Evolutionary conservation across 106 monocot species (phyloP).

Genomic region (Vanilla planifolia): DNA sequence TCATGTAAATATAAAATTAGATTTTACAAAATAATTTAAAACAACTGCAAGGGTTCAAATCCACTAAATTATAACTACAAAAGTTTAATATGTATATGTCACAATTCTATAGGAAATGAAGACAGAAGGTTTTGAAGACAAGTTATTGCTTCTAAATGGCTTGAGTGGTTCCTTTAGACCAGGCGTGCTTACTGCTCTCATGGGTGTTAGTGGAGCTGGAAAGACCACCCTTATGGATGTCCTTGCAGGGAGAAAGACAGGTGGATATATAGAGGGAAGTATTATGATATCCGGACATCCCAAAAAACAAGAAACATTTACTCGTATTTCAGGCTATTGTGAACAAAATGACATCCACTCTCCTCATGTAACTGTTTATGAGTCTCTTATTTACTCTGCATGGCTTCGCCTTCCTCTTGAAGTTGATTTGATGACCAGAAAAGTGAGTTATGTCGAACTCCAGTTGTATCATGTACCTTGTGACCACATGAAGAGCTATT

Average conservation of each 20-base stretch:
- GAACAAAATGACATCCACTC: conserved; percentile 59
- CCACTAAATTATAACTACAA: too few species aligned
- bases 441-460: conserved; percentile 12
- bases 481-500: background rate
- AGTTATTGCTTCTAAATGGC: conserved; percentile 36
- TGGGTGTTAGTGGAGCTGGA: conserved; percentile 57
- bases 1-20: conserved; percentile 15
- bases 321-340: conserved; percentile 51
- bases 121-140: conserved; percentile 29
- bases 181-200: conserved; percentile 44
- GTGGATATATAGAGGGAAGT: conserved; percentile 41
- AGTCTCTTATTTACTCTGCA: conserved; percentile 36
- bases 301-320: conserved; percentile 52
- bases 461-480: too few species aligned
- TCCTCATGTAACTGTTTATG: conserved; percentile 44
- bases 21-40: too few species aligned
- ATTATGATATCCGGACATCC: conserved; percentile 40
- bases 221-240: conserved; percentile 61
- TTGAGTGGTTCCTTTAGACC: conserved; percentile 45
- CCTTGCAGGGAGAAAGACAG: conserved; percentile 47
- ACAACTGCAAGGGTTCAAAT: too few species aligned
- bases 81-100: too few species aligned
- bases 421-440: conserved; percentile 27
- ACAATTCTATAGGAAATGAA: conserved; percentile 37
- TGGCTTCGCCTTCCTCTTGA: conserved; percentile 36